Base-by-base conservation (phyloP, 2,329 filamentous ascomycete genomes). In the Fusarium pseudoanthophilum region DNA sequence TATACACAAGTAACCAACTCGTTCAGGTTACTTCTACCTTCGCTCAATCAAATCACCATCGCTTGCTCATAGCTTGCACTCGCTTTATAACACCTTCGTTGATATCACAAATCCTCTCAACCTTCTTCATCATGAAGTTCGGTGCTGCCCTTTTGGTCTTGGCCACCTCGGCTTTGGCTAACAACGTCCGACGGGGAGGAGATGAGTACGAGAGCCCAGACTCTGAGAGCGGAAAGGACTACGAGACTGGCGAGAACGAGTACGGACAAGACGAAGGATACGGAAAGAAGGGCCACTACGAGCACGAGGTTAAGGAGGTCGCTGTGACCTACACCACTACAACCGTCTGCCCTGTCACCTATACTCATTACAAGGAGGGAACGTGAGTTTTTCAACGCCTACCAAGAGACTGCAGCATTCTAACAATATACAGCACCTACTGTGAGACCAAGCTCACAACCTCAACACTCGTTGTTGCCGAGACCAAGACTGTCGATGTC, bases 281-380 rank as follows among this genome's bases (percentile, higher is more conserved):
- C 26, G 66, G 56, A 24, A 30, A 62, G 34, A 46, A 61, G 10
- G 64, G 36, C 37, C 18, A 18, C 37, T 63, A 69, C 13, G 40
- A 39, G 16, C 66, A 69, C 28, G 48, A 69, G 40, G 64, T 69
- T 21, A 70, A 65, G 21, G 69, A 77, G 57, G 78, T 77, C 20
- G 59, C 73, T 46, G 75, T 75, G 57, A 84, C 80, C 60, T 85
- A 85, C 66, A 82, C 81, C 53, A 85, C 83, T 28, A 81, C 83
- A 18, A 86, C 84, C 8, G 80, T 84, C 56, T 87, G 85, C 76
- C 85, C 85, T 16, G 79, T 85, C 67, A 86, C 84, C 15, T 79
- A 81, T 39, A 87, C 85, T 18, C 76, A 82, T 64, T 84, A 83
- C 21, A 69, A 77, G 20, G 74, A 78, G 42, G 84, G 83, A 78